Evolutionary conservation across 1,284 basidiomycete species (phyloP), one percentile per base, ranked within the genome.

Genomic region (Xanthoconium separans): DNA sequence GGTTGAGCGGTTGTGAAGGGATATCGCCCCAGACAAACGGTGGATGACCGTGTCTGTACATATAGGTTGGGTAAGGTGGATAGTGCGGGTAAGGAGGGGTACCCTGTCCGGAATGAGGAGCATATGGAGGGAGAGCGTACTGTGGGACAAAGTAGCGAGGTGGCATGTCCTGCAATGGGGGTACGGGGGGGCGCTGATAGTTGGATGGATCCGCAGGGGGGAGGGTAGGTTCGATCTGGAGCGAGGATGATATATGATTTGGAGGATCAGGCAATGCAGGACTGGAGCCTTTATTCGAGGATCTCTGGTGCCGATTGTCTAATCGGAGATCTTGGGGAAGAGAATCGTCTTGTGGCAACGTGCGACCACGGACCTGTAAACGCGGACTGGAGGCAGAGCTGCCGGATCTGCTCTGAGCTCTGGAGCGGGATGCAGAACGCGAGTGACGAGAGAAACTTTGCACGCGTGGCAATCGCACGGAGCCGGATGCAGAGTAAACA

Each of bases 311-410:
- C 20, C 44, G 56, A 44, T 20, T n/a, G 60, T 68, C 62, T 49
- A 65, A 66, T 66, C 64, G 60, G 40, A 64, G 49, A 54, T 69
- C 65, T 44, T 50, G 44, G 2, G 29, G 54, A 49, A 53, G 54
- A 39, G 59, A 15, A 22, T 66, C 65, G 55, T 68, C 69, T 10
- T 56, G 56, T 11, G 58, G 65, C 45, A 72, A 52, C 39, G 63
- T 50, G 45, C 65, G 69, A 20, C 65, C 70, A 56, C 73, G 73
- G 50, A 70, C 49, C 55, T 71, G 66, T 15, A 71, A 48, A 37
- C 65, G 70, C 29, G 76, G 78, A 51, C 77, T 78, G 7, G 77
- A 78, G 1, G 73, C 69, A 39, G 71, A 68, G 60, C 77, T 79
- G 16, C 73, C 75, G 0, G 75, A 71, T 51, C 69, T 66, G 45